Evolutionary conservation across 352 stramenopile species (phyloP).

Genomic region (Ophiocytium majus): DNA sequence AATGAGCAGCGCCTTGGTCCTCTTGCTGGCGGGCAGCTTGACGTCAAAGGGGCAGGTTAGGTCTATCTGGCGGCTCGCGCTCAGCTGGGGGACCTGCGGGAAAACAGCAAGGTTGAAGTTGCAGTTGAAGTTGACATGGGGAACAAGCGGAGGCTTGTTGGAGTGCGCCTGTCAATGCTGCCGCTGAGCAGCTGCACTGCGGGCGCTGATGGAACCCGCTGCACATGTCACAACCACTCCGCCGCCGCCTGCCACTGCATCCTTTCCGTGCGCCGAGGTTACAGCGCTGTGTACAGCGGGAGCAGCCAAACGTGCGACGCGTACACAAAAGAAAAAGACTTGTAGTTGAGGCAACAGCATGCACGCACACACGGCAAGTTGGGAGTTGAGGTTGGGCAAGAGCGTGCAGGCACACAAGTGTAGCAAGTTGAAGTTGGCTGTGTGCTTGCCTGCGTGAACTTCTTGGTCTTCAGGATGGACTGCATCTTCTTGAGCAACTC

Average conservation of each 20-base stretch:
- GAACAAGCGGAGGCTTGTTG: too few species aligned
- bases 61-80: constrained; percentile 46
- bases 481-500: constrained; percentile 47
- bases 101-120: too few species aligned
- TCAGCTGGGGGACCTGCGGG: constrained; percentile 46
- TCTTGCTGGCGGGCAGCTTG: constrained; percentile 12
- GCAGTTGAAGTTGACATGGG: too few species aligned
- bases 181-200: too few species aligned
- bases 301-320: neutral
- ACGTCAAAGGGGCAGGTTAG: constrained; percentile 36
- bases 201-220: too few species aligned
- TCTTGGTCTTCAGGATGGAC: constrained; percentile 35
- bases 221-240: too few species aligned
- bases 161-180: too few species aligned
- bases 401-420: neutral
- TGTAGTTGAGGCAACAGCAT: neutral
- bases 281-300: neutral
- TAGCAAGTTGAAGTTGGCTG: neutral
- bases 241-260: too few species aligned
- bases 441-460: constrained; percentile 39
- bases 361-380: neutral
- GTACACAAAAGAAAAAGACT: neutral
- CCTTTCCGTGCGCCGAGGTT: neutral
- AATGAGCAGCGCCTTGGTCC: constrained; percentile 40
- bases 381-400: neutral